Evolutionary conservation across 2,329 filamentous ascomycete species (phyloP).

Genomic region (Elsinoe necatrix): DNA sequence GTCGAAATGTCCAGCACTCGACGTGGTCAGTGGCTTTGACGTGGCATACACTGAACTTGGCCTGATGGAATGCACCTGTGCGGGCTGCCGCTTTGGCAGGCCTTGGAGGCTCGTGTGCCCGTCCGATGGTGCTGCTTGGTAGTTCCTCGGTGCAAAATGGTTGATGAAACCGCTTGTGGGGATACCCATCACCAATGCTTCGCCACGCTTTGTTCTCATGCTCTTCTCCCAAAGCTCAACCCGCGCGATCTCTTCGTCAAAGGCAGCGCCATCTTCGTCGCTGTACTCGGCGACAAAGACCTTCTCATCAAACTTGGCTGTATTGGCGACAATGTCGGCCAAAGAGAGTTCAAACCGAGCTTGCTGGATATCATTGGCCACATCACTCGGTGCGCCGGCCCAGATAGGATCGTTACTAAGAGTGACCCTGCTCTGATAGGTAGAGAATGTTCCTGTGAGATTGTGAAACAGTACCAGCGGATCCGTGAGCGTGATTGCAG

Average conservation of each 20-base stretch:
- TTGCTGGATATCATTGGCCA: neutral
- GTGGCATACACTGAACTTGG: neutral
- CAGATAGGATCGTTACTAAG: neutral
- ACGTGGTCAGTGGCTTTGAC: neutral
- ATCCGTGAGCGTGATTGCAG: conserved; percentile 29
- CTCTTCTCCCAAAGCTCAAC: neutral
- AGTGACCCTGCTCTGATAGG: conserved; percentile 19
- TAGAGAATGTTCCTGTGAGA: conserved; percentile 39
- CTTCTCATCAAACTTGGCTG: neutral
- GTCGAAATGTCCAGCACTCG: neutral
- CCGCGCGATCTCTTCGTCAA: neutral
- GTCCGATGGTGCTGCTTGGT: neutral
- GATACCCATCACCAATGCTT: neutral
- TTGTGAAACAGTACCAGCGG: conserved; percentile 33
- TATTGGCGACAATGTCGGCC: neutral
- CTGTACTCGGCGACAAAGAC: neutral
- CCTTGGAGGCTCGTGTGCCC: neutral
- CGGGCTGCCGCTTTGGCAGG: neutral
- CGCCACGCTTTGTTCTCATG: neutral
- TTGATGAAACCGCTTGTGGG: conserved; percentile 28
- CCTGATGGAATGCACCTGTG: neutral
- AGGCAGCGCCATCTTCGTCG: neutral
- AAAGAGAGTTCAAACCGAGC: neutral
- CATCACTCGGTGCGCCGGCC: neutral
- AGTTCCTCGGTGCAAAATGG: conserved; percentile 25